These are phyloP conservation scores for Daldinia grandis DNA, from an alignment of 495 filamentous ascomycete species.

Conservation along the genomic window DNA sequence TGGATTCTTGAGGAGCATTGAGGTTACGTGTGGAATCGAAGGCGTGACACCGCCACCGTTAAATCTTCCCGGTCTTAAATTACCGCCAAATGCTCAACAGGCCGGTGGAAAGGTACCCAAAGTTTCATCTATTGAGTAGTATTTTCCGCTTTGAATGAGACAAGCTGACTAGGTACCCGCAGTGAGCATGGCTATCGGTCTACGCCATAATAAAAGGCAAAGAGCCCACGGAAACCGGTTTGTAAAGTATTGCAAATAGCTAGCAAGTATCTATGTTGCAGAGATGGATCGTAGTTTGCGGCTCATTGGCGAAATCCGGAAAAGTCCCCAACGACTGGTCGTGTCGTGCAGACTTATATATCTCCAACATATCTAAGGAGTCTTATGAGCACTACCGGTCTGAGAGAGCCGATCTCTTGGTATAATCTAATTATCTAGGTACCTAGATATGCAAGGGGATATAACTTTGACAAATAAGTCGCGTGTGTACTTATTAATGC, in stretches of 20 bases:
- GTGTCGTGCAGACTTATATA: not conserved
- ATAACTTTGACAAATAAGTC: constrained; percentile 14
- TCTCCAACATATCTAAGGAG: constrained; percentile 9
- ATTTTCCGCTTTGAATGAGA: constrained; percentile 18
- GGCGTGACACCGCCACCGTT: constrained; percentile 38
- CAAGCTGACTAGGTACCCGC: not conserved
- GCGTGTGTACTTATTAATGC: constrained; percentile 2
- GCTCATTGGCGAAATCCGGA: constrained; percentile 16
- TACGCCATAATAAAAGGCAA: not conserved
- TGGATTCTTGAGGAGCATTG: constrained; percentile 49
- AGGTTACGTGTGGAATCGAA: constrained; percentile 48
- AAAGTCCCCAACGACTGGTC: not conserved
- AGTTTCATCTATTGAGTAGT: not conserved
- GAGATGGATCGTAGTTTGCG: not conserved
- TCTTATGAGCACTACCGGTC: constrained; percentile 8
- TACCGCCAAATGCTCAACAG: constrained; percentile 35
- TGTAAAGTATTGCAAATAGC: not conserved
- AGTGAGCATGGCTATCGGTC: constrained; percentile 11
- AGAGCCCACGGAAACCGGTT: not conserved
- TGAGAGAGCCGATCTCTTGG: not conserved
- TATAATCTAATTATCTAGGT: constrained; percentile 3
- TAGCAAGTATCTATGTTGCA: not conserved
- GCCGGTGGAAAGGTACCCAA: constrained; percentile 36
- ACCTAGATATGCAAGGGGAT: constrained; percentile 18
- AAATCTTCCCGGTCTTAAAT: constrained; percentile 37